These are phyloP conservation scores for Acrodontium crateriforme DNA, from an alignment of 2,329 filamentous ascomycete species.

Conservation along the genomic window DNA sequence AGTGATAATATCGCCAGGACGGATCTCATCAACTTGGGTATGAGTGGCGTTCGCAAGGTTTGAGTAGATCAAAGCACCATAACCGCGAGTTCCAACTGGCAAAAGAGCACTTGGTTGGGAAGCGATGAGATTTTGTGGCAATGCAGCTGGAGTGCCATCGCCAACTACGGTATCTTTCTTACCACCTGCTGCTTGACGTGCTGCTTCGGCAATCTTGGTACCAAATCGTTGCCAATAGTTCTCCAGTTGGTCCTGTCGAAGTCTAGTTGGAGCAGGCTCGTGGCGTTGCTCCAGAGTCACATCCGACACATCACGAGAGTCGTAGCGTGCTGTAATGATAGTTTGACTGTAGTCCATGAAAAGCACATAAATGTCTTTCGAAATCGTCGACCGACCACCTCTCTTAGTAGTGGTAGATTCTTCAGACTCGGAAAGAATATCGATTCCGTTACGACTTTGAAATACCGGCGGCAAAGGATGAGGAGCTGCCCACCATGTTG, in stretches of 20 bases:
- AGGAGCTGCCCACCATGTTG: conserved; percentile 77
- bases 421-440: conserved; percentile 71
- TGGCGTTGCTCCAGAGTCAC: conserved; percentile 73
- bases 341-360: conserved; percentile 97
- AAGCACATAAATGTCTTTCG: conserved; percentile 72
- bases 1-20: conserved; percentile 80
- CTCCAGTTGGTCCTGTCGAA: conserved; percentile 89
- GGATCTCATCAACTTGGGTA: conserved; percentile 82
- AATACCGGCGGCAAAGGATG: conserved; percentile 69
- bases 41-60: conserved; percentile 92
- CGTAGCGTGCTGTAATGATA: conserved; percentile 66
- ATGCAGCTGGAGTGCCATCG: conserved; percentile 64
- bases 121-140: conserved; percentile 63
- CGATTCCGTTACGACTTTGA: conserved; percentile 59
- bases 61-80: conserved; percentile 82
- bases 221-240: conserved; percentile 71
- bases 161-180: conserved; percentile 72
- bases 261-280: conserved; percentile 63
- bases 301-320: conserved; percentile 58
- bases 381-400: conserved; percentile 56
- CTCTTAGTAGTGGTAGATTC: conserved; percentile 58
- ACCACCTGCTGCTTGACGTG: conserved; percentile 46
- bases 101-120: conserved; percentile 55
- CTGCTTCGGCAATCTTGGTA: conserved; percentile 57
- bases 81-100: conserved; percentile 78